Conservation (phyloP, 305 asterid species). For the Fraxinus baroniana region DNA sequence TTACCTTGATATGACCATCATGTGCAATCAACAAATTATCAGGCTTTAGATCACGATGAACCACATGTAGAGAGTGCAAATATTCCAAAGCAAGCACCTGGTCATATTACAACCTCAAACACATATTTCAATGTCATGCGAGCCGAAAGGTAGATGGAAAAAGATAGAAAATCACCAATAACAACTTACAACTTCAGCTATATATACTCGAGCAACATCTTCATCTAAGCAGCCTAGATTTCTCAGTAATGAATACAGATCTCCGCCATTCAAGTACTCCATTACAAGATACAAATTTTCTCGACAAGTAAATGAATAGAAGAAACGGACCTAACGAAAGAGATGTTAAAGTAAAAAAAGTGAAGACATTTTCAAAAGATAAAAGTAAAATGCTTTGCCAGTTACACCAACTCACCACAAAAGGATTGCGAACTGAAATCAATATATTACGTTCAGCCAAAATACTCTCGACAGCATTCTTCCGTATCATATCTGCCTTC, state of each 20-base stretch:
- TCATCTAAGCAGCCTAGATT: constrained; percentile 98
- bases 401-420: constrained; percentile 83
- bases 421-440: constrained; percentile 97
- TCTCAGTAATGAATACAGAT: constrained; percentile 92
- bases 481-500: constrained; percentile 99
- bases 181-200: constrained; percentile 96
- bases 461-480: constrained; percentile 99
- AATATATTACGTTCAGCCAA: constrained; percentile 97
- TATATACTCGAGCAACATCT: constrained; percentile 95
- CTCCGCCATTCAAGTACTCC: constrained; percentile 99
- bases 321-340: constrained; percentile 79
- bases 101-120: constrained; percentile 27
- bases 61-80: constrained; percentile 92
- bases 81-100: constrained; percentile 99
- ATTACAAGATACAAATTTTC: constrained; percentile 97
- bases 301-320: constrained; percentile 99
- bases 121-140: constrained; percentile 20
- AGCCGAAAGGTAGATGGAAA: constrained; percentile 10
- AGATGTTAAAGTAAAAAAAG: constrained; percentile 27
- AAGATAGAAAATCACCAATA: constrained; percentile 18
- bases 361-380: constrained; percentile 20
- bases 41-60: constrained; percentile 99
- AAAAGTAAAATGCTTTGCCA: constrained; percentile 24
- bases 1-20: constrained; percentile 98
- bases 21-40: constrained; percentile 98